phyloP scores from a whole-genome alignment of 495 filamentous ascomycete species.

The Cercophora samala region DNA sequence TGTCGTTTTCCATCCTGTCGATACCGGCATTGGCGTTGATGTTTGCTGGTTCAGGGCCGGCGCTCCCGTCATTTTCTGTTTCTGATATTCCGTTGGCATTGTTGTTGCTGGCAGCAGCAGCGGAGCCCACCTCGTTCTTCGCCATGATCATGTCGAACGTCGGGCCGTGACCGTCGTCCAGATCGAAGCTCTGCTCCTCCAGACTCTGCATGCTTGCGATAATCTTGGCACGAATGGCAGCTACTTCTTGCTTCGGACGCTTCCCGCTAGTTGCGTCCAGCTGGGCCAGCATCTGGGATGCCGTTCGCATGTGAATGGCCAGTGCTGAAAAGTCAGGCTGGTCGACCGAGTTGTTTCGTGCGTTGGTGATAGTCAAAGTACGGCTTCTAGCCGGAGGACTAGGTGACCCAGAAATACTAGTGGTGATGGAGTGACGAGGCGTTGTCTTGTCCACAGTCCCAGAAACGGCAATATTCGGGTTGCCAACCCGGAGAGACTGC shows the following conservation, averaged over 20 bases:
- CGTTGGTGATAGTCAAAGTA: conserved; percentile 49
- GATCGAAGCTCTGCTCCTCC: conserved; percentile 73
- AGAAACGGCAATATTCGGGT: conserved; percentile 52
- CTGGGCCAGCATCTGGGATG: conserved; percentile 75
- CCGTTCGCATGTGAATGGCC: conserved; percentile 75
- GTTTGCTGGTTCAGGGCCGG: conserved; percentile 36
- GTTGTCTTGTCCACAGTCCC: conserved; percentile 50
- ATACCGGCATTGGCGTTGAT: conserved; percentile 63
- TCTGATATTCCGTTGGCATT: conserved; percentile 22
- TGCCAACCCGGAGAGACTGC: conserved; percentile 51
- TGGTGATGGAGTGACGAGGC: conserved; percentile 56
- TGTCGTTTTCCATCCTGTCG: conserved; percentile 76
- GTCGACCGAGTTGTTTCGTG: conserved; percentile 47
- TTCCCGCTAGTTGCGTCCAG: conserved; percentile 70
- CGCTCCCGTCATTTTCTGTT: conserved; percentile 43
- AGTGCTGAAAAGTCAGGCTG: conserved; percentile 69
- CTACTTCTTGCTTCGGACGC: conserved; percentile 66
- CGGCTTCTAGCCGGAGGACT: conserved; percentile 50
- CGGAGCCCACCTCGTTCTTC: conserved; percentile 44
- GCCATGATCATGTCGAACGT: conserved; percentile 73
- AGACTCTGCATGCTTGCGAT: conserved; percentile 80
- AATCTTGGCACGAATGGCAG: conserved; percentile 70
- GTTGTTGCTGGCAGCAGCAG: conserved; percentile 39
- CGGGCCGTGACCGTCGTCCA: conserved; percentile 56
- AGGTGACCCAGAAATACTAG: conserved; percentile 50